Conservation (phyloP, 306 rosid genomes). For the Acmispon strigosus region DNA sequence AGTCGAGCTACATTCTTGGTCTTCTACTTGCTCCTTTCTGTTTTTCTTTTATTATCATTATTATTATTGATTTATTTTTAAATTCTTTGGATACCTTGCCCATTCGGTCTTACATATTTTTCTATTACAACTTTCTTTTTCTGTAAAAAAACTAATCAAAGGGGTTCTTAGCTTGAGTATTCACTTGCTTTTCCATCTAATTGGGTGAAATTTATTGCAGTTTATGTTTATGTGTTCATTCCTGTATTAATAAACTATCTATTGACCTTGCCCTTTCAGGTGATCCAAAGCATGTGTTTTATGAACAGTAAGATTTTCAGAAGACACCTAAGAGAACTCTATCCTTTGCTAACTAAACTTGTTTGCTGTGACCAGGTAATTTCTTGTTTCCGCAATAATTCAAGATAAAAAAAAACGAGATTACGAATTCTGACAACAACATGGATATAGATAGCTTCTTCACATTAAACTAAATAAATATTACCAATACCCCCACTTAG, state of each 20-base stretch:
- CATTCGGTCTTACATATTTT: background rate
- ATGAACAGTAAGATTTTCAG: conserved; percentile 85
- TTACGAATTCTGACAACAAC: background rate
- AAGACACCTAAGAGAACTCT: conserved; percentile 85
- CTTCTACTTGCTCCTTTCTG: background rate
- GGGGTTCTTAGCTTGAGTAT: background rate
- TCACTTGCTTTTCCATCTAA: conserved; percentile 5
- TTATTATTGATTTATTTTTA: background rate
- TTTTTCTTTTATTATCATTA: background rate
- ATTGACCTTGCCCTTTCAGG: conserved; percentile 45
- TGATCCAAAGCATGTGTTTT: conserved; percentile 80
- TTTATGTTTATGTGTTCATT: background rate
- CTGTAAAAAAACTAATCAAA: background rate
- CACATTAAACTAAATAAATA: background rate
- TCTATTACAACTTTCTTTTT: background rate
- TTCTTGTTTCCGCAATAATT: conserved; percentile 13
- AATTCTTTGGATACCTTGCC: background rate
- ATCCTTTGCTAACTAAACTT: conserved; percentile 91
- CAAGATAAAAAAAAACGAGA: no score
- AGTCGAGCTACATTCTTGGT: background rate
- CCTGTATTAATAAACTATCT: conserved; percentile 5
- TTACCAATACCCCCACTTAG: background rate
- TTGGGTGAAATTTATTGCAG: background rate
- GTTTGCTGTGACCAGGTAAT: conserved; percentile 97
- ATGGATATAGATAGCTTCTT: background rate